Percentiles rank a stretch among this genome's conserved stretches.
phyloP scores from a whole-genome alignment of 2,329 filamentous ascomycete species.

The Verticillium tricorpus region DNA sequence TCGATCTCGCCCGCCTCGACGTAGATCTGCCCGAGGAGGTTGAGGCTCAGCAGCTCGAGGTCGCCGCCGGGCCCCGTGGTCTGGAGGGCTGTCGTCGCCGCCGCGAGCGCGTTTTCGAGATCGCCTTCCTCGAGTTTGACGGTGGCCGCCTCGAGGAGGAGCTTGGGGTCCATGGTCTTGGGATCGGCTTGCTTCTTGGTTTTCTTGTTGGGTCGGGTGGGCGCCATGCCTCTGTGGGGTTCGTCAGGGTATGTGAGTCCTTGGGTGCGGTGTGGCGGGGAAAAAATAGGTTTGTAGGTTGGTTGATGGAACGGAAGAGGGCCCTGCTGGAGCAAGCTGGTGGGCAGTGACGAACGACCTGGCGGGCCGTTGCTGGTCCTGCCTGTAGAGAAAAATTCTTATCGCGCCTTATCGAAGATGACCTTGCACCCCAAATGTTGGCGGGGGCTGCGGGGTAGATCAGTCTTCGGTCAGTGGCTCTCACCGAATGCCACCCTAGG shows the following conservation, averaged over 20 bases:
- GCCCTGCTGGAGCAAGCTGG: not conserved
- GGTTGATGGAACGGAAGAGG: not conserved
- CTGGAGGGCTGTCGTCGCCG: constrained; percentile 39
- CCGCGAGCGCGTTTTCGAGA: constrained; percentile 31
- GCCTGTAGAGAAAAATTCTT: constrained; percentile 10
- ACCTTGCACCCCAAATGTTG: not conserved
- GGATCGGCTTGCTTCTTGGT: constrained; percentile 20
- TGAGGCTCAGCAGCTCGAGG: constrained; percentile 60
- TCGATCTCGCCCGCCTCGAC: constrained; percentile 81
- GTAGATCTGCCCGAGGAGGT: constrained; percentile 74
- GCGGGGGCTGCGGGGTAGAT: not conserved
- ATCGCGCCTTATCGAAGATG: constrained; percentile 4
- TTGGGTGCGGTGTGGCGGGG: not conserved
- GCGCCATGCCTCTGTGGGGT: constrained; percentile 28
- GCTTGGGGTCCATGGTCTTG: constrained; percentile 17
- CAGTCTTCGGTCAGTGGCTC: not conserved
- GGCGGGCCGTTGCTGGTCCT: not conserved
- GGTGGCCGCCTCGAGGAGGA: constrained; percentile 32
- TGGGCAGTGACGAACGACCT: not conserved
- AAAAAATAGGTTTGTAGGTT: not conserved
- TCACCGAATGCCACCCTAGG: not conserved
- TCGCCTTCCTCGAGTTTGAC: constrained; percentile 38
- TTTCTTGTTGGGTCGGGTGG: constrained; percentile 34
- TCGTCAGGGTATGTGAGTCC: not conserved
- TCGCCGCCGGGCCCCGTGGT: constrained; percentile 40